A percentile compares a stretch with the other conserved stretches of the same genome.
Conservation (phyloP, 2,329 filamentous ascomycete genomes). For the Hansfordia pulvinata region DNA sequence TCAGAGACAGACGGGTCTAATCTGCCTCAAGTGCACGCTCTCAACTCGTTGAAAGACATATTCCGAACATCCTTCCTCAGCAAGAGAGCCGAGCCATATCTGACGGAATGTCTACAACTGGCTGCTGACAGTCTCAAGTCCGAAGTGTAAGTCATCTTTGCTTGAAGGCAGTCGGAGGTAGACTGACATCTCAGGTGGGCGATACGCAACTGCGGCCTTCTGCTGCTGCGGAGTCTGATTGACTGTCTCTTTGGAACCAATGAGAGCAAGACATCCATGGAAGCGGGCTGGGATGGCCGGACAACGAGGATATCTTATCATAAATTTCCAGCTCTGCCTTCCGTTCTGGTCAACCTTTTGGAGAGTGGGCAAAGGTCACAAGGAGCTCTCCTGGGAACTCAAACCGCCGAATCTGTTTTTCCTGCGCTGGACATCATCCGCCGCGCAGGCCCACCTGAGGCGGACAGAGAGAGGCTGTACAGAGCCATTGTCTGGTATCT, state of each 20-base stretch:
- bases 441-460: slow-evolving; percentile 51
- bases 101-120: slow-evolving; percentile 63
- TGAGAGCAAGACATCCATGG: slow-evolving; percentile 52
- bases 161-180: not conserved
- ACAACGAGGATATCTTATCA: slow-evolving; percentile 55
- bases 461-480: slow-evolving; percentile 39
- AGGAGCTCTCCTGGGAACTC: slow-evolving; percentile 16
- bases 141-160: slow-evolving; percentile 42
- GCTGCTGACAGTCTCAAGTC: slow-evolving; percentile 70
- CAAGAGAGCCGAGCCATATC: slow-evolving; percentile 56
- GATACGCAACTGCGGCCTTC: slow-evolving; percentile 82
- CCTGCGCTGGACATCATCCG: slow-evolving; percentile 73
- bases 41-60: slow-evolving; percentile 87
- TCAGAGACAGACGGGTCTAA: slow-evolving; percentile 49
- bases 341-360: slow-evolving; percentile 50
- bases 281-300: slow-evolving; percentile 49
- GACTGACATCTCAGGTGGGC: slow-evolving; percentile 52
- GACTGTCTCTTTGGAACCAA: slow-evolving; percentile 65
- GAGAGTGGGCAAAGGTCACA: slow-evolving; percentile 30
- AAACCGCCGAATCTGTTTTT: slow-evolving; percentile 59
- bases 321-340: slow-evolving; percentile 51
- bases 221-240: slow-evolving; percentile 77
- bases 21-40: slow-evolving; percentile 82
- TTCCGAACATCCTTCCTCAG: slow-evolving; percentile 73
- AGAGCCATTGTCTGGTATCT: slow-evolving; percentile 47